A percentile compares a stretch with the other conserved stretches of the same genome.
Conservation (phyloP, 176 grass and related monocot species). For the Carex cristatella region DNA sequence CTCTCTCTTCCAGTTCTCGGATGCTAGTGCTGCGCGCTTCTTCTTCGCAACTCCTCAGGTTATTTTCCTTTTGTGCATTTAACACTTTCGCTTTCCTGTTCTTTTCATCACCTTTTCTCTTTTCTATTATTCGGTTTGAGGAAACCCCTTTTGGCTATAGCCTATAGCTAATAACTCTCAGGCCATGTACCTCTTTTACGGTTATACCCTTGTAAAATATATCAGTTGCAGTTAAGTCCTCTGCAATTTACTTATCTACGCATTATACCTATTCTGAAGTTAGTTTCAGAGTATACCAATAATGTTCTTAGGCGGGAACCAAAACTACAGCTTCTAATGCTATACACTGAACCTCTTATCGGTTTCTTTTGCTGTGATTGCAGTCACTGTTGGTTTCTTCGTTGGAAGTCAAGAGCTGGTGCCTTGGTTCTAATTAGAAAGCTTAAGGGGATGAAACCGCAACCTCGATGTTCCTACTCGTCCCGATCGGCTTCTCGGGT, state of each 20-base stretch:
- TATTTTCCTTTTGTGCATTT: constrained; percentile 27
- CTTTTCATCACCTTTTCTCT: neutral
- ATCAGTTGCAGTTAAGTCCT: neutral
- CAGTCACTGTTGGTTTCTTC: constrained; percentile 22
- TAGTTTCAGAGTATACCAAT: neutral
- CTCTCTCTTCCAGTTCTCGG: constrained; percentile 20
- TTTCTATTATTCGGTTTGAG: neutral
- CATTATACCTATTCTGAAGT: neutral
- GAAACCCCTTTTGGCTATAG: neutral
- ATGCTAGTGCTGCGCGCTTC: constrained; percentile 38
- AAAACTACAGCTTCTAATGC: neutral
- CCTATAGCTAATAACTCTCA: neutral
- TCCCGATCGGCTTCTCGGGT: constrained; percentile 37
- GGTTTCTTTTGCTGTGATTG: neutral
- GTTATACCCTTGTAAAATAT: constrained; percentile 4
- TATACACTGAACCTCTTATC: neutral
- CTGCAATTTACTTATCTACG: neutral
- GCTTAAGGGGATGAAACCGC: constrained; percentile 28
- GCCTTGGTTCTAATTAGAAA: constrained; percentile 24
- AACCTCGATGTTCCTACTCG: constrained; percentile 29
- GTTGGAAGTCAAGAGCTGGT: constrained; percentile 17
- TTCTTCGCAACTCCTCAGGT: constrained; percentile 33
- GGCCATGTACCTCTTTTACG: constrained; percentile 9
- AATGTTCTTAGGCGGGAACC: neutral
- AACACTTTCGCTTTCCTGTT: neutral